These are phyloP conservation scores for Penicillium alfredii DNA, from an alignment of 495 filamentous ascomycete species.

Conservation along the genomic window DNA sequence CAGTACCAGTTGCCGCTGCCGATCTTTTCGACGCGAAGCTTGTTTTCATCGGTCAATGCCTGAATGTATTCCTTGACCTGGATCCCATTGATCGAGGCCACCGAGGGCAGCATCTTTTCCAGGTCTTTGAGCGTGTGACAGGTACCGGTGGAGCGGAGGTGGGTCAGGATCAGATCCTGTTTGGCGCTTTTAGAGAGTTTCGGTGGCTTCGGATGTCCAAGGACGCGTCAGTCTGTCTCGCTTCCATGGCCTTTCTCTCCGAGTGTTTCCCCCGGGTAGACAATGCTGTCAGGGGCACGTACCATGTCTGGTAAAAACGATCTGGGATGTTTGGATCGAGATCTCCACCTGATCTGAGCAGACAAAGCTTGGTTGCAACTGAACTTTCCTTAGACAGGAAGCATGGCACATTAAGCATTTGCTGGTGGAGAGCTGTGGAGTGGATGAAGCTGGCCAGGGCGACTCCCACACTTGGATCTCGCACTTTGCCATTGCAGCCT, in stretches of 20 bases:
- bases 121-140: constrained; percentile 72
- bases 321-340: too few species aligned
- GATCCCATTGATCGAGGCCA: constrained; percentile 63
- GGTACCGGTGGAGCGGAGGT: constrained; percentile 56
- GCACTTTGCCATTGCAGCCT: too few species aligned
- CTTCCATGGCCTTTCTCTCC: too few species aligned
- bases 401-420: constrained; percentile 7
- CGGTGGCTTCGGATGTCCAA: constrained; percentile 46
- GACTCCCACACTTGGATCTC: too few species aligned
- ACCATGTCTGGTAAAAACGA: too few species aligned
- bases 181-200: constrained; percentile 59
- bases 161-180: constrained; percentile 54
- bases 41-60: constrained; percentile 56
- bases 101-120: constrained; percentile 60
- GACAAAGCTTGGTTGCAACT: constrained; percentile 5
- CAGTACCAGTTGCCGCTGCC: constrained; percentile 81
- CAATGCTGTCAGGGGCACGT: constrained; percentile 7
- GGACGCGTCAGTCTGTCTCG: constrained; percentile 20
- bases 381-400: constrained; percentile 6
- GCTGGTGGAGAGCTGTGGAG: constrained; percentile 6
- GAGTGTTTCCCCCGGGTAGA: too few species aligned
- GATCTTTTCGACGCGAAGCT: constrained; percentile 71
- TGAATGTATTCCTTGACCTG: constrained; percentile 68
- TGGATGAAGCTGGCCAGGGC: constrained; percentile 3
- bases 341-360: too few species aligned